phyloP scores from a whole-genome alignment of 352 stramenopile genomes.

The Thalassiosira mediterranea region DNA sequence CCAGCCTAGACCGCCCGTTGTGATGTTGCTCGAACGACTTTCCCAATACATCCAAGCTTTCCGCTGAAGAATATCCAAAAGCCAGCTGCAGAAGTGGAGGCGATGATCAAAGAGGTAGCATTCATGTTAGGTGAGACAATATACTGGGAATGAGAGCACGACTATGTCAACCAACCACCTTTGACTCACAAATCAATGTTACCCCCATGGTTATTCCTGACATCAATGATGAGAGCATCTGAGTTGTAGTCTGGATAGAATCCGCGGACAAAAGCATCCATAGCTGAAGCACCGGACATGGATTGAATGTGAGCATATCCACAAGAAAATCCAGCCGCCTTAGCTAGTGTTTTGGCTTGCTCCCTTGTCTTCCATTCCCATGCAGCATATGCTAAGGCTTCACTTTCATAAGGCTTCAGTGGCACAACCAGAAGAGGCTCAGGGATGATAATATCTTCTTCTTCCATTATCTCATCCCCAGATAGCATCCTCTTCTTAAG shows the following conservation, averaged over 20 bases:
- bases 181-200: conserved; percentile 82
- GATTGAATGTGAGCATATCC: conserved; percentile 69
- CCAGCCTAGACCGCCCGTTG: conserved; percentile 68
- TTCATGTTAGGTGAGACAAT: conserved; percentile 11
- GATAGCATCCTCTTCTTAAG: conserved; percentile 2
- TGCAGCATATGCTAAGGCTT: conserved; percentile 58
- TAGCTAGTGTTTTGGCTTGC: conserved; percentile 52
- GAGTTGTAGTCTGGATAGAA: conserved; percentile 79
- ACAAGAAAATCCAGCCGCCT: conserved; percentile 59
- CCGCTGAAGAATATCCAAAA: conserved; percentile 68
- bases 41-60: conserved; percentile 81
- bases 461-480: conserved; percentile 6
- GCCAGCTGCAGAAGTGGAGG: no score
- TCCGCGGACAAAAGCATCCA: conserved; percentile 70
- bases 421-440: conserved; percentile 66
- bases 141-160: neutral
- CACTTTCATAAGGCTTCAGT: conserved; percentile 35
- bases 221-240: conserved; percentile 75
- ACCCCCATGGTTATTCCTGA: conserved; percentile 71
- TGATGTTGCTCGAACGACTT: conserved; percentile 39
- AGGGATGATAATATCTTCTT: conserved; percentile 19
- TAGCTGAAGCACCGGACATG: conserved; percentile 63
- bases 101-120: no score
- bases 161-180: conserved; percentile 38
- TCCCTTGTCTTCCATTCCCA: conserved; percentile 78